phyloP scores from a whole-genome alignment of 495 filamentous ascomycete genomes.

The Jackrogersella multiformis region DNA sequence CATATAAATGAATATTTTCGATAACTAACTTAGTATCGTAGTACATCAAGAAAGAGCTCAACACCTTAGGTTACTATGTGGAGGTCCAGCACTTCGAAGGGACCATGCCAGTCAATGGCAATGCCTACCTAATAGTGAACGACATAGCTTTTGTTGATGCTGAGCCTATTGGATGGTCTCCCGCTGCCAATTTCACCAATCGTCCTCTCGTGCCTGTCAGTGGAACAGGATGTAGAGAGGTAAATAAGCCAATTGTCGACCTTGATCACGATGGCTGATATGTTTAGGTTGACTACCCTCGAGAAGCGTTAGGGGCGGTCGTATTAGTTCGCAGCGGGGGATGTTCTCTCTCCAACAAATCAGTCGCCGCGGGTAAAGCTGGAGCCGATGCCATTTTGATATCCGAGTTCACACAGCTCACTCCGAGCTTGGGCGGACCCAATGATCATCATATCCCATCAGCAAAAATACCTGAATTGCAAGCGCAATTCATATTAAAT shows the following conservation, averaged over 20 bases:
- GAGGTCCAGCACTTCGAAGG: slow-evolving; percentile 27
- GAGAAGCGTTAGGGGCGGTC: slow-evolving; percentile 56
- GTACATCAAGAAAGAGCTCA: slow-evolving; percentile 30
- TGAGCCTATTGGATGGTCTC: slow-evolving; percentile 33
- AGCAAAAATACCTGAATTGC: slow-evolving; percentile 38
- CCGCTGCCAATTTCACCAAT: background rate
- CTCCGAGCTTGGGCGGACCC: slow-evolving; percentile 55
- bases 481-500: background rate
- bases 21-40: background rate
- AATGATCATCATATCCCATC: slow-evolving; percentile 53
- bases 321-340: slow-evolving; percentile 63
- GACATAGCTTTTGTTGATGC: background rate
- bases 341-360: slow-evolving; percentile 65
- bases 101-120: slow-evolving; percentile 1
- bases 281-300: slow-evolving; percentile 59
- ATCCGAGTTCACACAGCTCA: slow-evolving; percentile 62
- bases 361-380: slow-evolving; percentile 58
- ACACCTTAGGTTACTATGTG: slow-evolving; percentile 28
- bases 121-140: slow-evolving; percentile 10
- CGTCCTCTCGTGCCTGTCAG: slow-evolving; percentile 12
- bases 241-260: background rate
- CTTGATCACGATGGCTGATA: background rate
- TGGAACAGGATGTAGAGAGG: slow-evolving; percentile 10
- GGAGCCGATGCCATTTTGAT: slow-evolving; percentile 62
- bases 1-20: background rate